Evolutionary conservation across 2,329 filamentous ascomycete species (phyloP).

Genomic region (Cercospora janseana): DNA sequence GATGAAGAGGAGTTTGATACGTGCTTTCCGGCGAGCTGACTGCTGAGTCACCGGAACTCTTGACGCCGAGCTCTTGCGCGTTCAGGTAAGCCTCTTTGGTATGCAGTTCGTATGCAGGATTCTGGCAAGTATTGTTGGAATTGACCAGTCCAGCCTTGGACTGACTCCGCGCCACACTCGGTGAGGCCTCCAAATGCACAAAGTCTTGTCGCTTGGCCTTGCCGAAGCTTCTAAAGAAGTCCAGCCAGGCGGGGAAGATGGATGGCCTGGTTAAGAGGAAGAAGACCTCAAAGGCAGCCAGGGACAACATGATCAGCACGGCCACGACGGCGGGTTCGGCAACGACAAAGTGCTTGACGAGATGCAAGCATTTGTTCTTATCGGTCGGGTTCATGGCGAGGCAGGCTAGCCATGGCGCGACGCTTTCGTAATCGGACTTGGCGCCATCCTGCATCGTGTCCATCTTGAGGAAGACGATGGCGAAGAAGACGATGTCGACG

Average conservation of each 20-base stretch:
- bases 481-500: conserved; percentile 89
- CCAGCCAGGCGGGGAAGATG: conserved; percentile 82
- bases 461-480: conserved; percentile 84
- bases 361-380: conserved; percentile 63
- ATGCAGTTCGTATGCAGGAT: conserved; percentile 38
- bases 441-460: conserved; percentile 66
- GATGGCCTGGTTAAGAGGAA: conserved; percentile 76
- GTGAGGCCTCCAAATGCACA: conserved; percentile 73
- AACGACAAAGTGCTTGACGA: conserved; percentile 64
- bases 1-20: conserved; percentile 20
- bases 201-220: conserved; percentile 70
- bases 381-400: conserved; percentile 59
- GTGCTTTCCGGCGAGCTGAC: conserved; percentile 21
- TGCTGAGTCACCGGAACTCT: conserved; percentile 8
- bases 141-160: conserved; percentile 27
- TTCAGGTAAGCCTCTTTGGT: conserved; percentile 23
- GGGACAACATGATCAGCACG: conserved; percentile 76
- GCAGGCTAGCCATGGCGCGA: conserved; percentile 68
- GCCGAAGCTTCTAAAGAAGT: conserved; percentile 55
- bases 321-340: conserved; percentile 75
- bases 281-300: conserved; percentile 79
- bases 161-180: conserved; percentile 26
- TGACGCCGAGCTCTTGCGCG: conserved; percentile 24
- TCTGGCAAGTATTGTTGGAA: conserved; percentile 32
- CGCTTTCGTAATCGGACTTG: conserved; percentile 55